Base-by-base conservation (phyloP, 2,329 filamentous ascomycete genomes). In the Parastagonospora avenae region DNA sequence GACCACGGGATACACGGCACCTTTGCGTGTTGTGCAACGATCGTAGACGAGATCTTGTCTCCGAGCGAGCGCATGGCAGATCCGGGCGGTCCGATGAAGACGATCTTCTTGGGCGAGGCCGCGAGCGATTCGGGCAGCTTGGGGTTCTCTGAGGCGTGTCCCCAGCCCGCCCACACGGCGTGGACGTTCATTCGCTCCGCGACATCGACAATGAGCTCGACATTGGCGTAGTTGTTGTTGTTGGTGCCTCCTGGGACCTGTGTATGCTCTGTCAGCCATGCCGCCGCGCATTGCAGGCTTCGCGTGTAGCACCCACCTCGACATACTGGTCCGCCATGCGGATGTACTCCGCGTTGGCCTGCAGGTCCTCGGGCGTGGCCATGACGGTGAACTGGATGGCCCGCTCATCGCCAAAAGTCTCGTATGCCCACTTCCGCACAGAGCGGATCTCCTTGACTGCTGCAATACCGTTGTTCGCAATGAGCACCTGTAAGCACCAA, bases 171-270 rank as follows among this genome's bases (percentile, higher is more conserved):
- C 94, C 94, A 99, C 12, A 99, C 94, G 52, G 94, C 94, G 72
- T 99, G 94, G 54, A 99, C 94, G 67, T 93, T 86, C 92, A 97
- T 97, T 57, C 94, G 91, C 83, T 99, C 94, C 24, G 94, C 94
- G 73, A 99, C 87, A 80, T 99, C 94, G 62, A 99, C 94, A 76
- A 99, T 99, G 74, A 99, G 83, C 80, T 99, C 94, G 54, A 99
- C 94, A 75, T 99, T 99, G 79, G 94, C 94, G 78, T 99, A 99
- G 79, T 99, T 99, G 87, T 99, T 96, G 84, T 99, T 99, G 82
- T 99, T 99, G 57, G 94, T 99, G 72, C 94, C 94, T 71, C 94
- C 94, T 30, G 94, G 94, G 55, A 99, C 93, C 82, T 84, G 67
- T 55, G 59, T 24, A n/a, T 33, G 35, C 14, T 12, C 19, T 44